Conservation (phyloP, 148 eudicot genomes). For the Silene conica region DNA sequence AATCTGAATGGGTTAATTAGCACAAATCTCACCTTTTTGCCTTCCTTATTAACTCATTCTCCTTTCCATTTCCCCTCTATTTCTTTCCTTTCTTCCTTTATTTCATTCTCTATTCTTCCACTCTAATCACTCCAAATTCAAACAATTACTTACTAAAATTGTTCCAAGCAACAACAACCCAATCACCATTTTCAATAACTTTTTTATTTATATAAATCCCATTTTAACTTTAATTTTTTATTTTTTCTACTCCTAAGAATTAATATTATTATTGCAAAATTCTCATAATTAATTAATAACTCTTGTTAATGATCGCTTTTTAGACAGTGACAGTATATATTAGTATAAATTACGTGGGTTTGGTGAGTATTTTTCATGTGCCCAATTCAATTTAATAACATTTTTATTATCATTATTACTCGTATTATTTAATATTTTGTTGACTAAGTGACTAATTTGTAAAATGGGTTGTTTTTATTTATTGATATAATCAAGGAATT, state of each 20-base stretch:
- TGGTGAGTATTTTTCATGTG: slow-evolving; percentile 20
- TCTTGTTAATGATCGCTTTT: not conserved
- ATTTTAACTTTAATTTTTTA: not conserved
- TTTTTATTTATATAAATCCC: not conserved
- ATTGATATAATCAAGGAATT: slow-evolving; percentile 4
- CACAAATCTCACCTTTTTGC: not conserved
- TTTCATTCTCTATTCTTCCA: not conserved
- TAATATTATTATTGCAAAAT: not conserved
- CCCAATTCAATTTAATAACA: slow-evolving; percentile 2
- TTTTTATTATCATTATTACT: not conserved
- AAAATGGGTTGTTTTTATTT: slow-evolving; percentile 1
- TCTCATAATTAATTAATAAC: not conserved
- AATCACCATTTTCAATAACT: not conserved
- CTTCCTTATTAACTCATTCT: not conserved
- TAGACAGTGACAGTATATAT: too few species aligned
- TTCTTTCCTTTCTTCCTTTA: not conserved
- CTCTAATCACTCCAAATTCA: not conserved
- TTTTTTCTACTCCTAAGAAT: not conserved
- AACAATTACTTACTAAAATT: not conserved
- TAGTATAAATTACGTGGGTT: slow-evolving; percentile 8
- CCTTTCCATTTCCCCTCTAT: not conserved
- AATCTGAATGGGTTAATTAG: too few species aligned
- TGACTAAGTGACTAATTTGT: slow-evolving; percentile 12
- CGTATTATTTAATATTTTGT: slow-evolving; percentile 8
- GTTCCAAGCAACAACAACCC: not conserved